Percentiles rank a stretch among this genome's conserved stretches.
These are phyloP conservation scores for Passiflora organensis DNA, from an alignment of 345 rosid species.

Conservation along the genomic window DNA sequence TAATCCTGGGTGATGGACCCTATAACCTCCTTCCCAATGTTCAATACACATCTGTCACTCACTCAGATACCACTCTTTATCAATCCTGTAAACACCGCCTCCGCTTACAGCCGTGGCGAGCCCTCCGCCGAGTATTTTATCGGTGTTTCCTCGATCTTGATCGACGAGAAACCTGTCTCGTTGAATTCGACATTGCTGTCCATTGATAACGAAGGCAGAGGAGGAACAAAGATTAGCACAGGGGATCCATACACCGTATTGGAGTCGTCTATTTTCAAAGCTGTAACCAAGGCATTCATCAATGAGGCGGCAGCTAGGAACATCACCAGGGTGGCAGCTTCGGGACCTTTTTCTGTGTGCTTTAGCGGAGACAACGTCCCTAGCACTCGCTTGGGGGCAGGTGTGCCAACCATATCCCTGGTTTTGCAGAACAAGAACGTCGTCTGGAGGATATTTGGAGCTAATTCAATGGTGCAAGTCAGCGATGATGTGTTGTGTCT, in stretches of 20 bases:
- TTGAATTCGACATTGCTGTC: constrained; percentile 14
- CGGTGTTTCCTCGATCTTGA: constrained; percentile 18
- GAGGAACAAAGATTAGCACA: constrained; percentile 73
- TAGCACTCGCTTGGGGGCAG: constrained; percentile 26
- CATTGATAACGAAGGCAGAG: constrained; percentile 18
- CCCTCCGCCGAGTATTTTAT: constrained; percentile 32
- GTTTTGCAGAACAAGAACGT: constrained; percentile 4
- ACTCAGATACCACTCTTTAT: constrained; percentile 10
- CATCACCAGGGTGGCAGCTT: constrained; percentile 42
- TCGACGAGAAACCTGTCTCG: constrained; percentile 12
- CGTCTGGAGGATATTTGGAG: not conserved
- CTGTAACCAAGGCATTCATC: constrained; percentile 38
- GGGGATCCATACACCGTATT: constrained; percentile 62
- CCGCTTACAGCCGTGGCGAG: constrained; percentile 6
- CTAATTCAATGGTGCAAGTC: not conserved
- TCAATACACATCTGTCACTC: constrained; percentile 13
- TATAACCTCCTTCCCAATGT: constrained; percentile 23
- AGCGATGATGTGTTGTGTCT: not conserved
- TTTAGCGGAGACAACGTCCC: constrained; percentile 34
- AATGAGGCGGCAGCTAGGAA: constrained; percentile 30
- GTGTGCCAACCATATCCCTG: constrained; percentile 16
- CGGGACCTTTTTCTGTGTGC: constrained; percentile 55
- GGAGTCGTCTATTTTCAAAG: constrained; percentile 45
- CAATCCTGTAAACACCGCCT: constrained; percentile 27
- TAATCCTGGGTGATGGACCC: constrained; percentile 28